Percentiles rank a stretch among this genome's conserved stretches.
Conservation (phyloP, 345 rosid species). For the Linum tenue region DNA sequence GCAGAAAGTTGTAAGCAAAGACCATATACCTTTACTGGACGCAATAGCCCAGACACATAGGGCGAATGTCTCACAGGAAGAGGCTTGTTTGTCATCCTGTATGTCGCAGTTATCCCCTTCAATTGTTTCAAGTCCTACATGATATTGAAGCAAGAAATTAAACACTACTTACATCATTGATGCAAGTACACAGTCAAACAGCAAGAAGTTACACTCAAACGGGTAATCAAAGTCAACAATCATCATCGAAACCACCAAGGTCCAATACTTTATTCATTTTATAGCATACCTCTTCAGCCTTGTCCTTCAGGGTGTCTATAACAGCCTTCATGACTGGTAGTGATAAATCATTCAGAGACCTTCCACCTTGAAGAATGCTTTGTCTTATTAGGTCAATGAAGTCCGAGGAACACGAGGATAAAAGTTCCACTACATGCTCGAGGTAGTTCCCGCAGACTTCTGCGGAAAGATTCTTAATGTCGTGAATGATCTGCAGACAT, state of each 20-base stretch:
- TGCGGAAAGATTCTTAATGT: conserved; percentile 49
- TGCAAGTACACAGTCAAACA: conserved; percentile 1
- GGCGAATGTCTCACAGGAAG: conserved; percentile 89
- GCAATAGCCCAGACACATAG: conserved; percentile 65
- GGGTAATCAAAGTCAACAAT: background rate
- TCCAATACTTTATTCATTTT: background rate
- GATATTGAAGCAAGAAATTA: conserved; percentile 9
- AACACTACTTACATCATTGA: background rate
- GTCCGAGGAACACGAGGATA: conserved; percentile 66
- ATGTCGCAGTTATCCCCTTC: conserved; percentile 82
- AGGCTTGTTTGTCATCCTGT: conserved; percentile 89
- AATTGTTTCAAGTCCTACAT: conserved; percentile 73
- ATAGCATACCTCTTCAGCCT: conserved; percentile 75
- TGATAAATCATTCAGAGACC: conserved; percentile 42
- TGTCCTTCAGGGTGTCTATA: conserved; percentile 60
- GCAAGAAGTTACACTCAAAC: background rate
- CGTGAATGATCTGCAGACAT: conserved; percentile 76
- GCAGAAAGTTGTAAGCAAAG: conserved; percentile 5
- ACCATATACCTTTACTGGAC: conserved; percentile 62
- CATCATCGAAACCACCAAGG: background rate
- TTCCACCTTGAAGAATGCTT: conserved; percentile 69
- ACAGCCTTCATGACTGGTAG: conserved; percentile 50
- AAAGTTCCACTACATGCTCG: conserved; percentile 42
- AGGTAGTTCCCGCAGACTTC: conserved; percentile 64
- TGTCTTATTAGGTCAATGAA: conserved; percentile 56